Base-by-base conservation (phyloP, 805 yeast species). In the Peterozyma xylosa region DNA sequence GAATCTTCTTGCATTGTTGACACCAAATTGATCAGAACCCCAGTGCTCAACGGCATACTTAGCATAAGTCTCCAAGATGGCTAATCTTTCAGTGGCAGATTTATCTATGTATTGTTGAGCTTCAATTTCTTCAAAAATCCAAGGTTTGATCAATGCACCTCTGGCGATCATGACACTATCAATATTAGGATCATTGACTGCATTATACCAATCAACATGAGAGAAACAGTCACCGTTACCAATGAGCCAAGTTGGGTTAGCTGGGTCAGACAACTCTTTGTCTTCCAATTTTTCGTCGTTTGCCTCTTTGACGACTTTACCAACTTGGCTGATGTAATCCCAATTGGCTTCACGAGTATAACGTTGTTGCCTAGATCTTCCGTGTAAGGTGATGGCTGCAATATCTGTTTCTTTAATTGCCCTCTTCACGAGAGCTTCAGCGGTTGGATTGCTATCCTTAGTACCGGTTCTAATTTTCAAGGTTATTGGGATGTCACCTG, bases 91-190 rank as follows among this genome's bases (percentile, higher is more conserved):
- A 16, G 82, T 70, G n/a, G 96, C 82, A 2, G 87, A 71, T 66
- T 91, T 93, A 62, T 93, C 99, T 49, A 93, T 64, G 60, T 88
- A 81, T 63, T 93, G 98, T 54, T 81, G 79, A 6, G 91, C 71
- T 46, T 91, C 95, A 45, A 93, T 77, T 65, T 93, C 99, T 67
- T 93, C 97, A 54, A 91, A 93, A 42, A 93, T 86, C 99, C 99
- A 93, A 33, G 99, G 99, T 65, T 93, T 93, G 60, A 93, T 90
- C 51, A 93, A 74, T 2, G 98, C 98, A 45, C 98, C 99, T 57
- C 99, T 76, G 2, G 98, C 99, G 43, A 93, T 87, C 97, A 95
- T 93, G 14, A 89, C 95, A 30, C 93, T 80, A 65, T 93, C 99
- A 46, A 91, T 80, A 17, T 85, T 84, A 30, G 76, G 76, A 39